These are phyloP conservation scores for Russula sp. DNA, from an alignment of 768 basidiomycete genomes.

Conservation along the genomic window DNA sequence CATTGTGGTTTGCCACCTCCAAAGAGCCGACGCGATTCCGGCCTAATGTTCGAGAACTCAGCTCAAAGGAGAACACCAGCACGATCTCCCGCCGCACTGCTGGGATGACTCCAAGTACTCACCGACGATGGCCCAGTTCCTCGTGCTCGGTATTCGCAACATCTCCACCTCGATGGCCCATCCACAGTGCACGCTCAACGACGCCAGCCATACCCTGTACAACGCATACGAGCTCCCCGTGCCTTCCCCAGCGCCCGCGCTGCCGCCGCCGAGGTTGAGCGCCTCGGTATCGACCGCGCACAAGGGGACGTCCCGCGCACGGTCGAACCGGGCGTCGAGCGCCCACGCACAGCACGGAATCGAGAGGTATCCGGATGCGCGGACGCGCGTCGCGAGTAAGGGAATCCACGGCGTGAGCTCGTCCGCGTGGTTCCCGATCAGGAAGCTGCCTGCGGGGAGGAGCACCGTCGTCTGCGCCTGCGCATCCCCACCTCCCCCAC, in stretches of 20 bases:
- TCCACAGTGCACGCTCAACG: conserved; percentile 64
- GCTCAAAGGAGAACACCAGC: background rate
- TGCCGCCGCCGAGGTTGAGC: conserved; percentile 49
- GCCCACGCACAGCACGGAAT: conserved; percentile 92
- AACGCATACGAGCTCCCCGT: conserved; percentile 66
- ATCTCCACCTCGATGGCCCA: conserved; percentile 86
- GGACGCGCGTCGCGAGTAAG: conserved; percentile 58
- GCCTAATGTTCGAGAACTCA: conserved; percentile 26
- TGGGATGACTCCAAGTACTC: background rate
- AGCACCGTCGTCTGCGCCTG: conserved; percentile 21
- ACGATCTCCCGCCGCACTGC: background rate
- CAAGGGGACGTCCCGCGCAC: conserved; percentile 35
- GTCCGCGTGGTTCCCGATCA: conserved; percentile 95
- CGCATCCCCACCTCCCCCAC: background rate
- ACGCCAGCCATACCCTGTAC: conserved; percentile 85
- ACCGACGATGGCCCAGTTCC: conserved; percentile 92
- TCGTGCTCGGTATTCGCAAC: conserved; percentile 86
- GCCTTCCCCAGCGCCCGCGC: conserved; percentile 49
- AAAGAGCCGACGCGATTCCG: conserved; percentile 31
- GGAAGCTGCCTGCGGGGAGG: conserved; percentile 50
- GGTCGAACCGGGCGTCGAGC: conserved; percentile 63
- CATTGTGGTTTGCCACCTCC: conserved; percentile 39
- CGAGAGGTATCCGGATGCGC: conserved; percentile 62
- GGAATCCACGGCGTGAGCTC: conserved; percentile 96
- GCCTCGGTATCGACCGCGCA: conserved; percentile 29